Conservation (phyloP, 2,329 filamentous ascomycete genomes). For the Beauveria rudraprayagi region DNA sequence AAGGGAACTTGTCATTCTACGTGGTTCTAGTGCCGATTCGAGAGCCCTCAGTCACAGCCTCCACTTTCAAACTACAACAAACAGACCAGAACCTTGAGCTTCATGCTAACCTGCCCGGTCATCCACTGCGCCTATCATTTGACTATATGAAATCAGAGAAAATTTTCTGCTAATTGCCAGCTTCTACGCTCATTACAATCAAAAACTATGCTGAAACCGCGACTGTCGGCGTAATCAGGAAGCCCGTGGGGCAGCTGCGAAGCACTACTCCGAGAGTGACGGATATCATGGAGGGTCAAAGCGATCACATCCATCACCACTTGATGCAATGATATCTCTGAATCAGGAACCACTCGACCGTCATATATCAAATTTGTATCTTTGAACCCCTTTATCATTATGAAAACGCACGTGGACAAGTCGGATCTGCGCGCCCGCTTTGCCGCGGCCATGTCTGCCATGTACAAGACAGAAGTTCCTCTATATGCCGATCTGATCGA, state of each 20-base stretch:
- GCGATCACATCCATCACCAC: background rate
- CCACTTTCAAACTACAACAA: background rate
- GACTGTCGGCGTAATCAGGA: background rate
- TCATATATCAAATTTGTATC: background rate
- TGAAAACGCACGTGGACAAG: background rate
- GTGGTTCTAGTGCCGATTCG: no score
- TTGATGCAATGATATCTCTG: background rate
- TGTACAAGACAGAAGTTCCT: constrained; percentile 29
- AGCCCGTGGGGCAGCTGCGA: background rate
- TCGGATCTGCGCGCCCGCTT: constrained; percentile 20
- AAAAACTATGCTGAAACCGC: background rate
- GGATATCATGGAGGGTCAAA: background rate
- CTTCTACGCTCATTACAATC: no score
- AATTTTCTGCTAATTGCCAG: no score
- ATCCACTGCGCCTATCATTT: no score
- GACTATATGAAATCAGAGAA: no score
- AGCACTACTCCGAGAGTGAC: background rate
- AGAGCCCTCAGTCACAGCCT: no score
- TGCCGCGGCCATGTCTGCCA: constrained; percentile 24
- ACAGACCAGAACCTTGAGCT: no score
- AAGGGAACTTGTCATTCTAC: background rate
- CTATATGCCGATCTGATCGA: constrained; percentile 25
- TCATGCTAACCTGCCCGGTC: no score
- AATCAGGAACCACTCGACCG: background rate
- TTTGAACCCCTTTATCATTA: background rate